Evolutionary conservation across 345 rosid genomes (phyloP).

Genomic region (Salix exigua): DNA sequence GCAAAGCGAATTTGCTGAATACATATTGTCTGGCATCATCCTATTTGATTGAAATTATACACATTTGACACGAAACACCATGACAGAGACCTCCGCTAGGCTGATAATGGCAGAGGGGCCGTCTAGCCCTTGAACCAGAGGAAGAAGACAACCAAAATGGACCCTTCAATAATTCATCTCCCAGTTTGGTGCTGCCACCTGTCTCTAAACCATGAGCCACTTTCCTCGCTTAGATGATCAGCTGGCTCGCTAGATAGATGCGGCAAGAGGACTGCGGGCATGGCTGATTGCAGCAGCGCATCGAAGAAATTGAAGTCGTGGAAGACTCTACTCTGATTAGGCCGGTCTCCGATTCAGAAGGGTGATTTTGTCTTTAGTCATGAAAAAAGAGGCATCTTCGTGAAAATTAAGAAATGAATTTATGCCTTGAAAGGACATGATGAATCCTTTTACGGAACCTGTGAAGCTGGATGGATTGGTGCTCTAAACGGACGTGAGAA

Average conservation of each 20-base stretch:
- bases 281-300: background rate
- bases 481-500: no score
- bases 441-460: no score
- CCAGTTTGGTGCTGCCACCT: conserved; percentile 5
- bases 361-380: background rate
- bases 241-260: background rate
- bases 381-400: no score
- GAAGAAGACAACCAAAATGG: background rate
- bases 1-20: background rate
- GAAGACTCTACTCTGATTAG: background rate
- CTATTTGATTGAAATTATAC: background rate
- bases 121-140: background rate
- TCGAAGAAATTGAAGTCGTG: background rate
- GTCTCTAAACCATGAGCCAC: conserved; percentile 1
- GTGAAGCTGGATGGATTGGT: no score
- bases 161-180: background rate
- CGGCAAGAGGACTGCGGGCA: background rate
- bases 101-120: conserved; percentile 1
- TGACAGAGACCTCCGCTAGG: conserved; percentile 16
- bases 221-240: background rate
- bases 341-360: background rate
- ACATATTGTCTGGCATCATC: background rate
- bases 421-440: no score
- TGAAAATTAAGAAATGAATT: no score
- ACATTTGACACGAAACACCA: background rate